A percentile compares a stretch with the other conserved stretches of the same genome.
These are phyloP conservation scores for Purpureocillium lavendulum DNA, from an alignment of 2,329 filamentous ascomycete genomes.

Conservation along the genomic window DNA sequence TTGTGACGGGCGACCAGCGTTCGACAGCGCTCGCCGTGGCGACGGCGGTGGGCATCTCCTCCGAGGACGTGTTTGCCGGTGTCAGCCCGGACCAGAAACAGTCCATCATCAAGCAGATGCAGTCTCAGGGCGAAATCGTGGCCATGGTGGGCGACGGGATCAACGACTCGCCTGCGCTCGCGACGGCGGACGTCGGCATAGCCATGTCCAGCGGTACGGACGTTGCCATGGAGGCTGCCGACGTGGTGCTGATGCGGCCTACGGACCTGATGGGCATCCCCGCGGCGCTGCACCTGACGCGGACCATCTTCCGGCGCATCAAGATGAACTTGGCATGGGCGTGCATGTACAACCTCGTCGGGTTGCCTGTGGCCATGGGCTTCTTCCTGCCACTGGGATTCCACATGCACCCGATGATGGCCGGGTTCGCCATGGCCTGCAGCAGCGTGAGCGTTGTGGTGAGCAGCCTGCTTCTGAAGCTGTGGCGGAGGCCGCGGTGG, in stretches of 20 bases:
- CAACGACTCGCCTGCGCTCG: constrained; percentile 93
- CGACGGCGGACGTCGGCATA: constrained; percentile 87
- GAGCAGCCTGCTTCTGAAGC: constrained; percentile 74
- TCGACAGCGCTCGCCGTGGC: constrained; percentile 81
- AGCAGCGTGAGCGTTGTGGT: constrained; percentile 86
- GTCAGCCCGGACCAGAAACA: constrained; percentile 90
- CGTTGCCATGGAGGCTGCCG: constrained; percentile 94
- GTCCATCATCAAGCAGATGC: constrained; percentile 69
- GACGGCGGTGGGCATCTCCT: constrained; percentile 68
- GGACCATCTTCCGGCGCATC: constrained; percentile 83
- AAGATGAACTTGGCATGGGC: constrained; percentile 91
- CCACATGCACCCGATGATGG: constrained; percentile 87
- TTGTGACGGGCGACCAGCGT: constrained; percentile 88
- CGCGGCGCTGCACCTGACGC: constrained; percentile 71
- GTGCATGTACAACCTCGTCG: constrained; percentile 85
- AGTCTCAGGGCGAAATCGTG: constrained; percentile 66
- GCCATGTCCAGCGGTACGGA: constrained; percentile 89
- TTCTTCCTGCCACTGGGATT: constrained; percentile 85
- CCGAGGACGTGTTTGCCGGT: constrained; percentile 72
- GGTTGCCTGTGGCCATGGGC: constrained; percentile 94
- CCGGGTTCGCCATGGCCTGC: constrained; percentile 86
- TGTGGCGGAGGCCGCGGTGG: constrained; percentile 79
- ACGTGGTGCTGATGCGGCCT: constrained; percentile 90
- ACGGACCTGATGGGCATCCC: constrained; percentile 92
- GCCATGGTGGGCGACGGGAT: constrained; percentile 98